These are phyloP conservation scores for Eucalyptus regnans DNA, from an alignment of 345 rosid genomes.

Conservation along the genomic window DNA sequence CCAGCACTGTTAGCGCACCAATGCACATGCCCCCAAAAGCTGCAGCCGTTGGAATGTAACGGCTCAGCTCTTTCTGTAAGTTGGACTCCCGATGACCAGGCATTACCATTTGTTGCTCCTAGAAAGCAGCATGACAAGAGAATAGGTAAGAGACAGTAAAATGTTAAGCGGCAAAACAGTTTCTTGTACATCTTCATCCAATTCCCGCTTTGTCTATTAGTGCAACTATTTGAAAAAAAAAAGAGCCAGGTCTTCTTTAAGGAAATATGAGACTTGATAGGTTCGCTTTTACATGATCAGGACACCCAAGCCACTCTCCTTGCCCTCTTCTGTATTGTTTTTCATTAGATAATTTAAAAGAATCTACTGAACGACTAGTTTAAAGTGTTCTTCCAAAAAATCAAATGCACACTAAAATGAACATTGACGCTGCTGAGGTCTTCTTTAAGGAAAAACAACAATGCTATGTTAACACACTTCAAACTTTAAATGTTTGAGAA, in stretches of 20 bases:
- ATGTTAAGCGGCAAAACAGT: neutral
- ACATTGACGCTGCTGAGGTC: neutral
- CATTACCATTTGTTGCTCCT: conserved; percentile 99
- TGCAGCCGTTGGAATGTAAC: conserved; percentile 90
- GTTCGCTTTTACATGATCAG: neutral
- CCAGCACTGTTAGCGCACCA: conserved; percentile 77
- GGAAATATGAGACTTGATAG: neutral
- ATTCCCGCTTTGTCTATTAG: neutral
- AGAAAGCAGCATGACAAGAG: neutral
- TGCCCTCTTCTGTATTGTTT: neutral
- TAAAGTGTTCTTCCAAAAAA: neutral
- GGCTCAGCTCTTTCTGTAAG: conserved; percentile 71
- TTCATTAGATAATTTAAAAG: neutral
- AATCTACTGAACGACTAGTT: neutral
- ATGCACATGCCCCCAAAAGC: conserved; percentile 86
- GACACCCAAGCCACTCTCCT: neutral
- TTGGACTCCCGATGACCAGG: conserved; percentile 91
- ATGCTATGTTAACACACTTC: neutral
- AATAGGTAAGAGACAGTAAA: neutral
- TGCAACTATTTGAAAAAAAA: neutral
- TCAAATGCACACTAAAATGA: neutral
- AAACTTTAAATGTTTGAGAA: neutral
- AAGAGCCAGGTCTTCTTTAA: neutral
- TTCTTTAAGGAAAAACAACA: neutral
- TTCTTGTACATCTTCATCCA: neutral